These are phyloP conservation scores for Exophiala bonariae DNA, from an alignment of 2,329 filamentous ascomycete species.

Conservation along the genomic window DNA sequence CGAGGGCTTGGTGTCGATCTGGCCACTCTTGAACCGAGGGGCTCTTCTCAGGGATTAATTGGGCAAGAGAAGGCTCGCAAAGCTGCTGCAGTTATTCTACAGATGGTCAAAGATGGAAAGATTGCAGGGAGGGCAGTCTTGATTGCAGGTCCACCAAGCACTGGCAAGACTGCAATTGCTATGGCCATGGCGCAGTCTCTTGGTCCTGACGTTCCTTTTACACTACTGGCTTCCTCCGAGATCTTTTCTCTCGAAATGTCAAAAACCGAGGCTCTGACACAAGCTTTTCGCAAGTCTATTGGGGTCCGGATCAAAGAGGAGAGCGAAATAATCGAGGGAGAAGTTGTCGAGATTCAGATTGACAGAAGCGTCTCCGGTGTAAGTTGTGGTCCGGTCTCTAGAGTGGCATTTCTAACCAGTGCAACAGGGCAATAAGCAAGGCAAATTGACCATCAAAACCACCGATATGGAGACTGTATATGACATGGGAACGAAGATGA, in stretches of 20 bases:
- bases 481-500: constrained; percentile 99
- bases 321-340: constrained; percentile 98
- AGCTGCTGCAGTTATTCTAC: constrained; percentile 90
- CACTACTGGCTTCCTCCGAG: constrained; percentile 90
- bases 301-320: constrained; percentile 98
- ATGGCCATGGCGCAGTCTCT: constrained; percentile 99
- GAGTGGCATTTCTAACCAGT: constrained; percentile 4
- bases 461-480: constrained; percentile 99
- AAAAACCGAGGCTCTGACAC: constrained; percentile 95
- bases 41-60: constrained; percentile 86
- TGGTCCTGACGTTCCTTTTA: constrained; percentile 92
- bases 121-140: constrained; percentile 93
- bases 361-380: constrained; percentile 91
- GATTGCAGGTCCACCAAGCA: constrained; percentile 93
- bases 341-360: constrained; percentile 98
- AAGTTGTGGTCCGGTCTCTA: constrained; percentile 26
- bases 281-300: constrained; percentile 98
- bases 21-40: constrained; percentile 83
- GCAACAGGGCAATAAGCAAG: constrained; percentile 81
- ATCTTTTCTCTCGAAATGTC: constrained; percentile 99
- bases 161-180: constrained; percentile 96
- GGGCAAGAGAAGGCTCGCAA: constrained; percentile 96
- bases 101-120: constrained; percentile 99
- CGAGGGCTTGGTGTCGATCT: constrained; percentile 90
- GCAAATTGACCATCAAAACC: constrained; percentile 98